Base-by-base conservation (phyloP, 768 basidiomycete genomes). In the Mycena chlorophos region DNA sequence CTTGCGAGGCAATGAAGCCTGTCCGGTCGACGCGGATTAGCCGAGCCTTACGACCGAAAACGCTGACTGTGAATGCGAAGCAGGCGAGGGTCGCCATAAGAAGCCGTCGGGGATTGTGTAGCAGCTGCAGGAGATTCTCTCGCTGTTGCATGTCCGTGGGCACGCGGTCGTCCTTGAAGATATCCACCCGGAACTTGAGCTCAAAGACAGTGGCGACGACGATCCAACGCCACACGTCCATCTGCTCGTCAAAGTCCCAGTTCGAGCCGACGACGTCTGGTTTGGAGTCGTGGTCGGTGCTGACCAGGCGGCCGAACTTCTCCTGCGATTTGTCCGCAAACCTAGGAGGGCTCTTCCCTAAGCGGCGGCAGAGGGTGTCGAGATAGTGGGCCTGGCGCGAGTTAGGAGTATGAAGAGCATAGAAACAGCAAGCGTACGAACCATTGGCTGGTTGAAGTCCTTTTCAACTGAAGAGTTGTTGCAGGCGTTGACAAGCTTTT, bases 21-120 rank as follows among this genome's bases (percentile, higher is more conserved):
- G 55, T 46, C 19, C 40, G 55, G 19, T 56, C 55, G n/a, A 56
- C 50, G 5, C 55, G 55, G 19, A 56, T 47, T 13, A 56, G 26
- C 3, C 55, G 55, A 12, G 55, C 55, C 3, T 8, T 14, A 16
- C 5, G 27, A 12, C 45, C 31, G 25, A 56, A 51, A 2, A 56
- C 42, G 50, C 38, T 42, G n/a, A 51, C 38, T 16, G 47, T 30
- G 23, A 56, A 56, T 13, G 39, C 10, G 31, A 50, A 56, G 49
- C 49, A 56, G 49, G 17, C 29, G 4, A 48, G 39, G 19, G 48
- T 34, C 19, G 49, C 49, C 55, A 51, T 56, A 6, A 49, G 22
- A 13, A 56, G 43, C 10, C 49, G 30, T 16, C 49, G 55, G 6
- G 55, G 49, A 16, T 51, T 56, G 20, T 51, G 37, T 5, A 51